Base-by-base conservation (phyloP, 352 stramenopile genomes). In the Pythium myriotylum region DNA sequence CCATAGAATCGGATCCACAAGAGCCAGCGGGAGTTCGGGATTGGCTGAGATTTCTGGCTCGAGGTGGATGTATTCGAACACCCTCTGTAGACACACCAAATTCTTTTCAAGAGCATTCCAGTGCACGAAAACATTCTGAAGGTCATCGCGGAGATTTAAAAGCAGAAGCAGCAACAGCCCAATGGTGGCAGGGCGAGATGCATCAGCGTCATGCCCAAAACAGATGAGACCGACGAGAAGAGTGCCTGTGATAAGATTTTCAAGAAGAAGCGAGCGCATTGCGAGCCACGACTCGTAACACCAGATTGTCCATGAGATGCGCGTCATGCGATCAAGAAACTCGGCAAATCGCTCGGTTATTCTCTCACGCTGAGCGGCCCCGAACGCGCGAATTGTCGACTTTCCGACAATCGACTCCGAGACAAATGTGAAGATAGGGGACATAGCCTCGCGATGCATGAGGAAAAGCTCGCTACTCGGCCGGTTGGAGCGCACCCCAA, bases 381-480 rank as follows among this genome's bases (percentile, higher is more conserved):
- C 65, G 22, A 72, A 72, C 42, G 65, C 65, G 8, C 52, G 55
- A 23, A 72, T 68, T 0, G 67, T 54, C 9, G 43, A 39, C 17
- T 52, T 59, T n/a, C 65, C 65, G 17, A 59, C 65, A 14, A 72
- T 67, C 8, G 39, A 47, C 40, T 72, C 65, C 17, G 58, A 45
- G 2, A 58, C 65, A 29, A 62, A 67, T n/a, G 65, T 72, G 48
- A 72, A 72, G n/a, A 72, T 62, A 17, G 65, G 65, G 9, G 65
- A 67, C 2, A 65, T 46, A 48, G 47, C 37, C 26, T 79, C 72
- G 12, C 72, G 72, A 4, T 72, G 58, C 61, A 76, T 72, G 19
- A 79, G 20, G 24, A 70, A 79, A 4, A 79, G 50, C 23, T 79
- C 68, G 14, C 68, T 68, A 8, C 60, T 65, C 3, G 72, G 68